Evolutionary conservation across 768 basidiomycete genomes (phyloP), one percentile per base, ranked within the genome.

Genomic region (Leucogyrophana mollusca): DNA sequence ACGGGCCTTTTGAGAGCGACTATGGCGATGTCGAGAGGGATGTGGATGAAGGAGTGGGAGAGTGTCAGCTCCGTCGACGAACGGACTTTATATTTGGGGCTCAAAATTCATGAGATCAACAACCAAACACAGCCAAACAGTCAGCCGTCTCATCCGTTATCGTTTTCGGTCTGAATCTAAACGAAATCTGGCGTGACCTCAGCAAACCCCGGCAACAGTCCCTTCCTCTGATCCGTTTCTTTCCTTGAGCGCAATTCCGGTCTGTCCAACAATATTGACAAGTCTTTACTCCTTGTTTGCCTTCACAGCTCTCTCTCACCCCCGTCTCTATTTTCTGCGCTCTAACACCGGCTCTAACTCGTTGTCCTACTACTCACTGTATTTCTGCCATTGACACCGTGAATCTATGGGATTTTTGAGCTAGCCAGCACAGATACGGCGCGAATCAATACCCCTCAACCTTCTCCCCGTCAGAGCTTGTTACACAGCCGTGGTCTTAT

Each of bases 1-100:
- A 39, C 32, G 53, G 43, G 16, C 51, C 52, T 55, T 58, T 53
- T 43, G 40, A 36, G 23, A 27, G 33, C 27, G 45, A 36, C 17
- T 38, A 33, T 21, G 50, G 34, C 49, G 44, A 32, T 43, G 40
- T 51, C 40, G 16, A 45, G 46, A 49, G 40, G 47, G 51, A 42
- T 40, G 51, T 13, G 44, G 53, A 52, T 45, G 62, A 54, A 64
- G 46, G 55, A 64, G 57, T 67, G 64, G 61, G 64, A 65, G 62
- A 67, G 41, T 47, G 46, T 35, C 49, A 54, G 49, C 41, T 30
- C 47, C 47, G 63, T 57, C 56, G 56, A 42, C 43, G 35, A 54
- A 59, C 57, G 55, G 61, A 61, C 59, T 67, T 65, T 65, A 63
- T 67, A 65, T 67, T 63, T 59, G 34, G 54, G 39, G 34, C n/a